A percentile compares a stretch with the other conserved stretches of the same genome.
These are phyloP conservation scores for Fusarium poae DNA, from an alignment of 2,329 filamentous ascomycete genomes.

Conservation along the genomic window DNA sequence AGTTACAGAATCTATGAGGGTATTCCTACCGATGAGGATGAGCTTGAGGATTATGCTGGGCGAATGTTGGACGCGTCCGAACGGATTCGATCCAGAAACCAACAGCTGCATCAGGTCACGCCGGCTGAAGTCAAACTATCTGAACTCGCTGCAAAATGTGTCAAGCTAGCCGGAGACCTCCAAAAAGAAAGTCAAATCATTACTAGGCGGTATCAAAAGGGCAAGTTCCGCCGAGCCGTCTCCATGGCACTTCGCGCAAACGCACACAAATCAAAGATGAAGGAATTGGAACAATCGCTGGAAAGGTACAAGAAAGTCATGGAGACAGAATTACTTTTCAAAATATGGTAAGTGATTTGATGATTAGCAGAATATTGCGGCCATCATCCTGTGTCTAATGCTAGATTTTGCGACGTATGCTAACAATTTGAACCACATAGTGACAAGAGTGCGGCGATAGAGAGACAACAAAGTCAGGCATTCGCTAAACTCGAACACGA, in stretches of 20 bases:
- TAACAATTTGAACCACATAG: rapidly evolving
- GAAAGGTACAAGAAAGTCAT: not conserved
- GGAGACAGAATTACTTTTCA: not conserved
- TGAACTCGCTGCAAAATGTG: not conserved
- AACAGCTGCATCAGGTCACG: not conserved
- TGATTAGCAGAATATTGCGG: rapidly evolving
- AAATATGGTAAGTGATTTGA: not conserved
- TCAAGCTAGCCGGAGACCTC: rapidly evolving
- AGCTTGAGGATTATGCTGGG: not conserved
- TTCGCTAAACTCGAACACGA: not conserved
- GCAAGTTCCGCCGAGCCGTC: not conserved
- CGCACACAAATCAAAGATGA: rapidly evolving
- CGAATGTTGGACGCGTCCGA: not conserved
- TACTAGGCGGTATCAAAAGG: not conserved
- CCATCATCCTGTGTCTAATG: too few relatives aligned
- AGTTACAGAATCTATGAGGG: not conserved
- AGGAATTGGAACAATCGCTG: rapidly evolving
- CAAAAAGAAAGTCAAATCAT: not conserved
- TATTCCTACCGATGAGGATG: rapidly evolving
- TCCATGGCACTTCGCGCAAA: rapidly evolving
- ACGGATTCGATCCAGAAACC: not conserved
- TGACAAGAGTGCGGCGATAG: not conserved
- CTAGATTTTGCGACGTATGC: too few relatives aligned
- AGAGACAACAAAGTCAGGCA: not conserved
- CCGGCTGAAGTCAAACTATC: not conserved